Conservation (phyloP, 2,329 filamentous ascomycete genomes). For the Thelonectria discophora region DNA sequence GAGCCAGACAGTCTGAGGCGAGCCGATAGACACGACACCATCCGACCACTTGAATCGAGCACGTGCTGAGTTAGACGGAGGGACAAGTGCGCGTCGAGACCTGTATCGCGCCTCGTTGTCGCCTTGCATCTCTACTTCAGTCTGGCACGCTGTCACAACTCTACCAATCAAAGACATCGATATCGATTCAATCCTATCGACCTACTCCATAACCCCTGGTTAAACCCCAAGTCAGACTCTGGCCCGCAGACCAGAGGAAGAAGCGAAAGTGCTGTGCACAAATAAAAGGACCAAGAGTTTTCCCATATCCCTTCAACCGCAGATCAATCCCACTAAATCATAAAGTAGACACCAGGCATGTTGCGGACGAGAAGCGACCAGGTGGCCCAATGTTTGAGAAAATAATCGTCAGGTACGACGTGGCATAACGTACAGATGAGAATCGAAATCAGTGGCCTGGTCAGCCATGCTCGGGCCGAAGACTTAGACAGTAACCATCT, state of each 20-base stretch:
- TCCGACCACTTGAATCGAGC: too few species aligned
- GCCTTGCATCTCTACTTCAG: too few species aligned
- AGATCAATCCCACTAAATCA: constrained; percentile 36
- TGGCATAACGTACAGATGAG: constrained; percentile 49
- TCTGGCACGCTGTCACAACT: too few species aligned
- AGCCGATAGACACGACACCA: background rate
- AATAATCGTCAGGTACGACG: constrained; percentile 47
- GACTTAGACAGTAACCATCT: constrained; percentile 41
- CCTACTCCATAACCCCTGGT: constrained; percentile 28
- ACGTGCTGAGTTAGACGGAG: too few species aligned
- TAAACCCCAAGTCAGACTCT: constrained; percentile 34
- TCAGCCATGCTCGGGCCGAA: constrained; percentile 24
- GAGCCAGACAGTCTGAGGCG: background rate
- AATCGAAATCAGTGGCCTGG: constrained; percentile 43
- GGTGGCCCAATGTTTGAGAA: constrained; percentile 38
- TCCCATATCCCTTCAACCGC: constrained; percentile 31
- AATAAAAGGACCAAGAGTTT: constrained; percentile 28
- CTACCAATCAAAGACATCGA: too few species aligned
- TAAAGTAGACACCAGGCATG: constrained; percentile 38
- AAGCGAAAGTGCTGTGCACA: constrained; percentile 35
- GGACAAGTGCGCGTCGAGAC: too few species aligned
- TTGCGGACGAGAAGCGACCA: constrained; percentile 33
- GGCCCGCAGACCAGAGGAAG: constrained; percentile 26
- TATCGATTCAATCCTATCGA: constrained; percentile 37
- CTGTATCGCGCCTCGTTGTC: too few species aligned